A percentile compares a stretch with the other conserved stretches of the same genome.
Conservation (phyloP, 1,284 basidiomycete species). For the Trichosporon asahii region DNA sequence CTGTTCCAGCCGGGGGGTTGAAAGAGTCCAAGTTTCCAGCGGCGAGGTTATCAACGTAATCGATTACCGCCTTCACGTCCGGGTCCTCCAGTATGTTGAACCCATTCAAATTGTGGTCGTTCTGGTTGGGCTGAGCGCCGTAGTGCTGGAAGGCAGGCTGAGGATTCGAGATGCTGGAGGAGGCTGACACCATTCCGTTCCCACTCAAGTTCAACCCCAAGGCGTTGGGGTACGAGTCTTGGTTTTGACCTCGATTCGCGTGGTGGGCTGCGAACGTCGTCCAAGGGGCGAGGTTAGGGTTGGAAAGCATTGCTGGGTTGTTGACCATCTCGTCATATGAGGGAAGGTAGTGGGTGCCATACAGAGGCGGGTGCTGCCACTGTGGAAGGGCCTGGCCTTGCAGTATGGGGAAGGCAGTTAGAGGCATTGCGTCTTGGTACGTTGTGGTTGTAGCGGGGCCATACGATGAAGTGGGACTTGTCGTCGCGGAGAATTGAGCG, state of each 20-base stretch:
- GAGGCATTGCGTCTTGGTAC: not conserved
- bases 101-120: not conserved
- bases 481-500: too few relatives aligned
- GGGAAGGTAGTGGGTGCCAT: not conserved
- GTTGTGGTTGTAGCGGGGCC: not conserved
- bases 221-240: not conserved
- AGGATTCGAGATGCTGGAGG: not conserved
- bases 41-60: not conserved
- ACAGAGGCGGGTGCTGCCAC: not conserved
- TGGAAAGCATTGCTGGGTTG: not conserved
- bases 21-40: too few relatives aligned
- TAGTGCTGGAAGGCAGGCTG: not conserved
- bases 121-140: not conserved
- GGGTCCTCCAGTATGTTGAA: not conserved
- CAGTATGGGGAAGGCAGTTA: not conserved
- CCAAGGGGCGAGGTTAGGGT: not conserved
- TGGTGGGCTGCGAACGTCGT: not conserved
- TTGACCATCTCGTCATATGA: not conserved
- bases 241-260: not conserved
- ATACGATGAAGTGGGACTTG: too few relatives aligned
- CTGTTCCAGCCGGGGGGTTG: too few relatives aligned
- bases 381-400: not conserved
- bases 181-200: too few relatives aligned
- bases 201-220: too few relatives aligned
- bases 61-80: not conserved